Percentiles rank a stretch among this genome's conserved stretches.
Evolutionary conservation across 2,329 filamentous ascomycete species (phyloP).

Genomic region (Thelonectria discophora): DNA sequence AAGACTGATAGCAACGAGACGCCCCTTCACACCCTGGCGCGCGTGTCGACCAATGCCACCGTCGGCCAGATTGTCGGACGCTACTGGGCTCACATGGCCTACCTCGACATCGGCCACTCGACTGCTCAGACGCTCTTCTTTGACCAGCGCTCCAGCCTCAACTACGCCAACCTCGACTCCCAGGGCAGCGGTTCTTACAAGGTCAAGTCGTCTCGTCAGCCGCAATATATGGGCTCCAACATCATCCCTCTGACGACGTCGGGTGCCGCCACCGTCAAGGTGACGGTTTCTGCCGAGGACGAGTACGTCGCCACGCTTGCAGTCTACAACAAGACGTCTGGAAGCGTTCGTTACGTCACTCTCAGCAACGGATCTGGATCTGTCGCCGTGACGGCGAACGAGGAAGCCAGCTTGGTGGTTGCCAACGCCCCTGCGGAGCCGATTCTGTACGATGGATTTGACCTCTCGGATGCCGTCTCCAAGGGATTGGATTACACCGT

Average conservation of each 20-base stretch:
- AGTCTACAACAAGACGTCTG: constrained; percentile 42
- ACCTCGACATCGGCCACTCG: constrained; percentile 58
- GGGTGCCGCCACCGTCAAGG: constrained; percentile 41
- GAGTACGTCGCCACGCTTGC: constrained; percentile 54
- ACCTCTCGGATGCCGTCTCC: constrained; percentile 48
- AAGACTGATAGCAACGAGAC: constrained; percentile 57
- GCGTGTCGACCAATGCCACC: constrained; percentile 46
- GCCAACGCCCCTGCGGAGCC: constrained; percentile 57
- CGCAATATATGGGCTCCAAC: constrained; percentile 60
- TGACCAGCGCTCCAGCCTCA: constrained; percentile 46
- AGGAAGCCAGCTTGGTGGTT: constrained; percentile 57
- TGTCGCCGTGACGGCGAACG: constrained; percentile 47
- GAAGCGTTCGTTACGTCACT: constrained; percentile 48
- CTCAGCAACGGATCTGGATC: constrained; percentile 48
- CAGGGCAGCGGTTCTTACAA: constrained; percentile 49
- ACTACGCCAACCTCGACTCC: constrained; percentile 54
- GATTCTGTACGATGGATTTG: constrained; percentile 55
- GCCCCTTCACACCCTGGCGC: constrained; percentile 56
- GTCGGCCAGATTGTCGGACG: constrained; percentile 55
- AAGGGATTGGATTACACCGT: constrained; percentile 52
- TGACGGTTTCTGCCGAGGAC: constrained; percentile 47
- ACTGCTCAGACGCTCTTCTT: constrained; percentile 52
- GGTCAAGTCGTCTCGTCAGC: constrained; percentile 53
- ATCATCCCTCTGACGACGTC: constrained; percentile 55
- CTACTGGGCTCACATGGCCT: constrained; percentile 64